Conservation (phyloP, 2,329 filamentous ascomycete genomes). For the Pseudomassariella vexata region DNA sequence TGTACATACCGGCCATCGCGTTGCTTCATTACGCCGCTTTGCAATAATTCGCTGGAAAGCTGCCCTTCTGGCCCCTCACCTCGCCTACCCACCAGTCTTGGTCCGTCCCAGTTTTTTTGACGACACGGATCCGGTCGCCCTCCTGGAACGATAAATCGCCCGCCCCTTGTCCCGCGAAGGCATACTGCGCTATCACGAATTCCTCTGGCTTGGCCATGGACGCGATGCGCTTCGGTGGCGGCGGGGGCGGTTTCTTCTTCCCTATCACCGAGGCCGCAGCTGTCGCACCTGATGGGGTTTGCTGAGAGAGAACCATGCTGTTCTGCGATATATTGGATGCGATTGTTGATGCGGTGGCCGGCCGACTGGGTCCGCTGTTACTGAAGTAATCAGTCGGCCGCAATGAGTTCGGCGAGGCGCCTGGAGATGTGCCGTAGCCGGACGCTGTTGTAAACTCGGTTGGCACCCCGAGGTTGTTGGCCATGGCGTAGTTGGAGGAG, state of each 20-base stretch:
- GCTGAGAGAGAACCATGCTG: no score
- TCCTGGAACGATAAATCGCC: conserved; percentile 72
- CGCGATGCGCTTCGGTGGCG: conserved; percentile 54
- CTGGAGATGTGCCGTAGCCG: conserved; percentile 23
- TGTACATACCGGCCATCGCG: no score
- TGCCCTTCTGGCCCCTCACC: conserved; percentile 59
- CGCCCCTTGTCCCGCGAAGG: conserved; percentile 62
- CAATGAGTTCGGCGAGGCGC: conserved; percentile 21
- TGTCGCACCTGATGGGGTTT: no score
- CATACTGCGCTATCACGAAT: conserved; percentile 68
- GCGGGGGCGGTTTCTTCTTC: conserved; percentile 74
- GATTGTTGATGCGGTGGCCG: conserved; percentile 18
- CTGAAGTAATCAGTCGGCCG: conserved; percentile 25
- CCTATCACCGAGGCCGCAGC: conserved; percentile 27
- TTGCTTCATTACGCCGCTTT: conserved; percentile 35
- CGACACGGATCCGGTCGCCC: conserved; percentile 69
- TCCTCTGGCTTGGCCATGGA: conserved; percentile 39
- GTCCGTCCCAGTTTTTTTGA: conserved; percentile 72
- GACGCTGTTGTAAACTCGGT: conserved; percentile 41
- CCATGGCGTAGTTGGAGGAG: conserved; percentile 6
- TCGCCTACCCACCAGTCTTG: conserved; percentile 91
- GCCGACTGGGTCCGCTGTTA: conserved; percentile 12
- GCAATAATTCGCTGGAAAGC: conserved; percentile 82
- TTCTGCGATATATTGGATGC: conserved; percentile 19
- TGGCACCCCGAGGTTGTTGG: conserved; percentile 29